Conservation (phyloP, 2,329 filamentous ascomycete species). For the Fusarium sp. region DNA sequence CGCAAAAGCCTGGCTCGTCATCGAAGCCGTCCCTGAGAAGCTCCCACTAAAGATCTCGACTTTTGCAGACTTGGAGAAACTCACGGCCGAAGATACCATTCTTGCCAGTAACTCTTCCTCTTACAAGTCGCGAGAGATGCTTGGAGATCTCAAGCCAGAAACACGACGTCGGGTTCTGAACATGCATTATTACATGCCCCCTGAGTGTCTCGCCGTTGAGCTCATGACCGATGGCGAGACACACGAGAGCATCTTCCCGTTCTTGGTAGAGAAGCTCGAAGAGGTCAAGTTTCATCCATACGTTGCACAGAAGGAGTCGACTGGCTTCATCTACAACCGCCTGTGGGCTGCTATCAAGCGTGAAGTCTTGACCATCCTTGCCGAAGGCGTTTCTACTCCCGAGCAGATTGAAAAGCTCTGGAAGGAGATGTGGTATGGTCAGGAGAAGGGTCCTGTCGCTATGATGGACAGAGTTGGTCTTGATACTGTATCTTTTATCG, state of each 20-base stretch:
- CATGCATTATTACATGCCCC: constrained; percentile 29
- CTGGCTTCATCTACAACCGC: constrained; percentile 20
- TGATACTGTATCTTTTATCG: constrained; percentile 21
- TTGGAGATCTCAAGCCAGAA: neutral
- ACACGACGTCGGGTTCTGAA: constrained; percentile 11
- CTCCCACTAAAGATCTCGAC: constrained; percentile 21
- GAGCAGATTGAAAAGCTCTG: constrained; percentile 17
- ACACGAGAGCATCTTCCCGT: neutral
- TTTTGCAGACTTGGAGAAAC: constrained; percentile 11
- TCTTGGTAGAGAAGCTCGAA: neutral
- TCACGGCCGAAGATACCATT: neutral
- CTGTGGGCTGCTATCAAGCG: constrained; percentile 22
- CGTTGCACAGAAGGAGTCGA: constrained; percentile 20
- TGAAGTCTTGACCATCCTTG: constrained; percentile 4
- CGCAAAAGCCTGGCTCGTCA: constrained; percentile 14
- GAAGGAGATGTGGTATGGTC: constrained; percentile 15
- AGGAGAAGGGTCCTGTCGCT: constrained; percentile 1
- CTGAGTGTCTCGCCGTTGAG: constrained; percentile 8
- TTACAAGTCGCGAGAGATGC: constrained; percentile 23
- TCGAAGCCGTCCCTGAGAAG: constrained; percentile 17
- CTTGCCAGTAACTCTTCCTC: constrained; percentile 18
- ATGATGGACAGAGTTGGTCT: constrained; percentile 27
- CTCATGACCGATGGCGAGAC: constrained; percentile 21
- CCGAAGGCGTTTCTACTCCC: neutral
- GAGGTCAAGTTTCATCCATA: constrained; percentile 12